Evolutionary conservation across 345 rosid species (phyloP), one percentile per base, ranked within the genome.

Genomic region (Eucalyptus melliodora): DNA sequence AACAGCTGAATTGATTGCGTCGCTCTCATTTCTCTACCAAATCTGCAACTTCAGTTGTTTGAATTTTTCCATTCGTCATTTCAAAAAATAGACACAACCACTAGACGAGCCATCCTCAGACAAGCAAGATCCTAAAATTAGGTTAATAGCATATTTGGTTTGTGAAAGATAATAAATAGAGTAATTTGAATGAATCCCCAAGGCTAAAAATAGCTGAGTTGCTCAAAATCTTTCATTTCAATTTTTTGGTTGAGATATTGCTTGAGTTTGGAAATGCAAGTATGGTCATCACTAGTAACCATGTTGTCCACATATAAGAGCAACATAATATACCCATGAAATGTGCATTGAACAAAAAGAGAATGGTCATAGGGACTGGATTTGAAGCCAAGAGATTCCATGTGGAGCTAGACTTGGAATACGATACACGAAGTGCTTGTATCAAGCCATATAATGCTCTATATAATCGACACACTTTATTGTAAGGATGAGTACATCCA

Each of bases 1-100:
- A 6, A 3, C 7, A 30, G 5, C 2, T 0, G 1, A 1, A 62
- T 62, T 17, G 2, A 6, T 2, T 3, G 69, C 0, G 16, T 62
- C 2, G 17, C 9, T 62, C 17, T 8, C 8, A 6, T 30, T 62
- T 62, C 69, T 62, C 8, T 13, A 30, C 69, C 9, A 62, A 62
- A 62, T 6, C 9, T 3, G 9, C 34, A 62, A 30, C 69, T 62
- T 62, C 0, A 62, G 9, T 27, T 27, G 34, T 62, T 62, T 30
- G n/a, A 62, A 62, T 30, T 62, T 30, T 62, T 62, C 69, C 31
- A 27, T 30, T 27, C 0, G 2, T 60, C 34, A 5, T 60, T 60
- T 27, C 1, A 12, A 2, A 27, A 60, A 60, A 27, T 60, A 60
- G 69, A 60, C 8, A 27, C 67, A 27, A 27, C 16, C 31, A 60